A percentile compares a stretch with the other conserved stretches of the same genome.
Conservation (phyloP, 2,329 filamentous ascomycete species). For the Venturia pyrina region DNA sequence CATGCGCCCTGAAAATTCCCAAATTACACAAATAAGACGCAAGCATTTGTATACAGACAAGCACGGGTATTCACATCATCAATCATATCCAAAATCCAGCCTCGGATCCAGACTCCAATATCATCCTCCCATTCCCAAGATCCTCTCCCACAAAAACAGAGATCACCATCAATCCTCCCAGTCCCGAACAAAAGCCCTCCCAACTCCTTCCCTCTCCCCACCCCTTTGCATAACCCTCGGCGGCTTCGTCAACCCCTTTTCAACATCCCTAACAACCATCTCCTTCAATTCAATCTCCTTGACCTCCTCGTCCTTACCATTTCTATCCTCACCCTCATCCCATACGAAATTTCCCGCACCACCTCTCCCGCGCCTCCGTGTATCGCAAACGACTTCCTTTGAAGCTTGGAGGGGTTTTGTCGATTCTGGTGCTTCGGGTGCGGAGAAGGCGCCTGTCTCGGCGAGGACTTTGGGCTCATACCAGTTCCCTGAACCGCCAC, state of each 20-base stretch:
- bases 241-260: slow-evolving; percentile 8
- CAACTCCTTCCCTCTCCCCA: slow-evolving; percentile 2
- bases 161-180: neutral
- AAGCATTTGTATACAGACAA: neutral
- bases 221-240: slow-evolving; percentile 1
- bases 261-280: slow-evolving; percentile 11
- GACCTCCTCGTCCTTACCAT: neutral
- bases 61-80: neutral
- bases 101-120: neutral
- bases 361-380: slow-evolving; percentile 4
- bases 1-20: neutral
- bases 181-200: slow-evolving; percentile 2
- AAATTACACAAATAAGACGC: neutral
- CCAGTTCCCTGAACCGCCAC: slow-evolving; percentile 13
- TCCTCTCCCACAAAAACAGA: neutral
- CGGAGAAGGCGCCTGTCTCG: slow-evolving; percentile 7
- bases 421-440: neutral
- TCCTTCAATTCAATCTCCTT: slow-evolving; percentile 13
- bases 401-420: neutral
- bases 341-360: slow-evolving; percentile 13
- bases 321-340: slow-evolving; percentile 3
- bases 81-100: neutral
- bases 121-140: neutral
- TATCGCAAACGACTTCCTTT: slow-evolving; percentile 3
- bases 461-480: slow-evolving; percentile 7